Percentiles rank a stretch among this genome's conserved stretches.
Conservation (phyloP, 2,329 filamentous ascomycete species). For the Aspergillus japonicus region DNA sequence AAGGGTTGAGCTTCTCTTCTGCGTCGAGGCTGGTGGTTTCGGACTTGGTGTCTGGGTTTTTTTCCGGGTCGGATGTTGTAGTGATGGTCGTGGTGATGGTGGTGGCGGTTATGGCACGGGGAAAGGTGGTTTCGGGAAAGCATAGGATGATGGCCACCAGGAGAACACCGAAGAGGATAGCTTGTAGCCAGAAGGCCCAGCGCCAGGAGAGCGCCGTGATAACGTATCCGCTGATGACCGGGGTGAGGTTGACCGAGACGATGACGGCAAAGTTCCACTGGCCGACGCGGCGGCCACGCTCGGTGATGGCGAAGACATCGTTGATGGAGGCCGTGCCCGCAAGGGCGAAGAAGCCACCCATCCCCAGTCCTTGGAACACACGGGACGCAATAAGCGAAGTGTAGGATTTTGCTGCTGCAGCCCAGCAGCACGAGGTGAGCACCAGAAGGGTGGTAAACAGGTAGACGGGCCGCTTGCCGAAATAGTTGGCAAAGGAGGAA, state of each 20-base stretch:
- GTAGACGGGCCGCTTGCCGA: not conserved
- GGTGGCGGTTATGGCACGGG: no score
- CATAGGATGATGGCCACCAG: not conserved
- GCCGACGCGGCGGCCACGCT: not conserved
- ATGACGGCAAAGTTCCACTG: conserved; percentile 4
- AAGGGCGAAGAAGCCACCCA: not conserved
- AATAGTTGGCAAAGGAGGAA: not conserved
- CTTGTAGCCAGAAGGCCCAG: not conserved
- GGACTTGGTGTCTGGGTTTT: no score
- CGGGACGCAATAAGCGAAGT: not conserved
- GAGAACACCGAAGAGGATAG: not conserved
- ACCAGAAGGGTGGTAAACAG: not conserved
- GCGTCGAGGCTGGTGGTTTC: no score
- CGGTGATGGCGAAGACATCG: not conserved
- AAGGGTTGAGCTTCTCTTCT: no score
- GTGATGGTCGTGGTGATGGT: not conserved
- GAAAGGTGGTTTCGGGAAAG: not conserved
- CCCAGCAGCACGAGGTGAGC: not conserved
- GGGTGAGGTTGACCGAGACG: conserved; percentile 2
- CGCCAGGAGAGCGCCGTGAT: not conserved
- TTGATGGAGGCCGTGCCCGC: not conserved
- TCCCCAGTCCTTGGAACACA: not conserved
- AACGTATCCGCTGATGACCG: conserved; percentile 4
- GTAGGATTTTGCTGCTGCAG: not conserved
- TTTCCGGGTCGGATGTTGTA: no score